These are phyloP conservation scores for maize (Zea mays) DNA, from an alignment of 176 grass and related monocot genomes.

Conservation along the genomic window Zm-B73-REFERENCE-NAM-5.0 NC_050096.1:265945501-265946000, in stretches of 20 bases:
- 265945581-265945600: not conserved
- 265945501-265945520: slow-evolving; percentile 48
- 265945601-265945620: not conserved
- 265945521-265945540: slow-evolving; percentile 25
- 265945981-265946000: too few species aligned
- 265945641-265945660: not conserved
- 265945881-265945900: too few species aligned
- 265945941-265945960: too few species aligned
- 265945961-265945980: too few species aligned
- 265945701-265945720: not conserved
- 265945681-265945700: slow-evolving; percentile 36
- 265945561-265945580: not conserved
- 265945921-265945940: too few species aligned
- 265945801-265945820: too few species aligned
- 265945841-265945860: too few species aligned
- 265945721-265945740: not conserved
- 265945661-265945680: slow-evolving; percentile 42
- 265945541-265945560: not conserved
- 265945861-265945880: too few species aligned
- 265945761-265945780: too few species aligned
- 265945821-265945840: too few species aligned
- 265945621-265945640: not conserved
- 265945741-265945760: not conserved
- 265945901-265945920: too few species aligned
- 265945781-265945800: too few species aligned